These are phyloP conservation scores for Cyberlindnera amylophila DNA, from an alignment of 805 yeast species.

Conservation along the genomic window DNA sequence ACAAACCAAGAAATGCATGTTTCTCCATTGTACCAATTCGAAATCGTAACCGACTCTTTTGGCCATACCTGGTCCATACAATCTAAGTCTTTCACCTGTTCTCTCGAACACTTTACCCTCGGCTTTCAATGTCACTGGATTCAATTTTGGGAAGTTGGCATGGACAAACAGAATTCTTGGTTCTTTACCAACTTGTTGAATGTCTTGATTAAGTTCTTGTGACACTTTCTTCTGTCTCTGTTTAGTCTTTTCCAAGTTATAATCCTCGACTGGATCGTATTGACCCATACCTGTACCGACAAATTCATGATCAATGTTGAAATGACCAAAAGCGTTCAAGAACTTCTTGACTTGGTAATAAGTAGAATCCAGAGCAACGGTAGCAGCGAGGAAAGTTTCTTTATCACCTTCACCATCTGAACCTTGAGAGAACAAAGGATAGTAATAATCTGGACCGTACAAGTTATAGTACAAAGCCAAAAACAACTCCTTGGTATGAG, in stretches of 20 bases:
- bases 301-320: slow-evolving; percentile 36
- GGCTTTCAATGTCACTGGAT: slow-evolving; percentile 52
- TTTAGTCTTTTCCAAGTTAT: slow-evolving; percentile 28
- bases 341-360: slow-evolving; percentile 59
- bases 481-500: slow-evolving; percentile 51
- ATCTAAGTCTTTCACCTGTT: slow-evolving; percentile 46
- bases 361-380: slow-evolving; percentile 53
- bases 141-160: slow-evolving; percentile 63
- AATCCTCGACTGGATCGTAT: slow-evolving; percentile 54
- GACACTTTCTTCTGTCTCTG: slow-evolving; percentile 12
- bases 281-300: slow-evolving; percentile 66
- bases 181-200: slow-evolving; percentile 16
- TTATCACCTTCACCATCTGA: slow-evolving; percentile 56
- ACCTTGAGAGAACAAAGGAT: slow-evolving; percentile 54
- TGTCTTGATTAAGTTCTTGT: slow-evolving; percentile 16
- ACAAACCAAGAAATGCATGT: slow-evolving; percentile 53
- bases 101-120: slow-evolving; percentile 39
- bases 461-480: slow-evolving; percentile 57
- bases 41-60: slow-evolving; percentile 52
- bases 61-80: slow-evolving; percentile 56
- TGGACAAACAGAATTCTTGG: slow-evolving; percentile 51
- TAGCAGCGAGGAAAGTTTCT: slow-evolving; percentile 57
- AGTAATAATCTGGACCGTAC: slow-evolving; percentile 57
- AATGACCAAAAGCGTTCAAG: slow-evolving; percentile 53
- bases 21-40: slow-evolving; percentile 55